These are phyloP conservation scores for Aaosphaeria pasadenensis DNA, from an alignment of 2,329 filamentous ascomycete genomes.

Conservation along the genomic window DNA sequence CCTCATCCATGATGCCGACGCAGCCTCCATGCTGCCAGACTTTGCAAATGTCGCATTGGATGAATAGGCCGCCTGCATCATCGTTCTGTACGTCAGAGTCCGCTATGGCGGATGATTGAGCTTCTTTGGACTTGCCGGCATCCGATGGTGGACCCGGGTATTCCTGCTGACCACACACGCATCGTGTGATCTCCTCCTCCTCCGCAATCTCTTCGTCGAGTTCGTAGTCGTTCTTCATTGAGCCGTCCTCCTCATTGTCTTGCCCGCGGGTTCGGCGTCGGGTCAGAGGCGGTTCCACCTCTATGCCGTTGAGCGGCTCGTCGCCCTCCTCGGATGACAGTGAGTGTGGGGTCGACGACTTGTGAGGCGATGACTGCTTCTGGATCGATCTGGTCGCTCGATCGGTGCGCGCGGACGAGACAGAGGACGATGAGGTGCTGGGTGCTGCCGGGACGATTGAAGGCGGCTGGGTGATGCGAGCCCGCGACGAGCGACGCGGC, in stretches of 20 bases:
- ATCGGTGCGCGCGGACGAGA: slow-evolving; percentile 71
- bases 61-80: slow-evolving; percentile 90
- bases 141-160: slow-evolving; percentile 76
- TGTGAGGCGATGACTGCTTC: slow-evolving; percentile 70
- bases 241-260: slow-evolving; percentile 56
- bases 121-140: slow-evolving; percentile 51
- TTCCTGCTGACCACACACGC: slow-evolving; percentile 90
- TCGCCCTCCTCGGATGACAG: slow-evolving; percentile 66
- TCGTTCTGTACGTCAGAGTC: slow-evolving; percentile 56
- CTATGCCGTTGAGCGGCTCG: slow-evolving; percentile 51
- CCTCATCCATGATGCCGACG: slow-evolving; percentile 93
- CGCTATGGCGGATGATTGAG: slow-evolving; percentile 51
- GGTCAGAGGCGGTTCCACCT: slow-evolving; percentile 66
- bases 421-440: slow-evolving; percentile 70
- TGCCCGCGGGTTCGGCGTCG: slow-evolving; percentile 77
- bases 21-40: slow-evolving; percentile 99
- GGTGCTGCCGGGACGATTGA: slow-evolving; percentile 66
- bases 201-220: slow-evolving; percentile 60
- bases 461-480: slow-evolving; percentile 70
- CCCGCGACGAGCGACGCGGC: slow-evolving; percentile 87
- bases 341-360: slow-evolving; percentile 71
- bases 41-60: slow-evolving; percentile 96
- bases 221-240: slow-evolving; percentile 50
- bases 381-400: slow-evolving; percentile 69
- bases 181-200: slow-evolving; percentile 89